These are phyloP conservation scores for Starmerella asiatica DNA, from an alignment of 805 yeast genomes.

Conservation along the genomic window DNA sequence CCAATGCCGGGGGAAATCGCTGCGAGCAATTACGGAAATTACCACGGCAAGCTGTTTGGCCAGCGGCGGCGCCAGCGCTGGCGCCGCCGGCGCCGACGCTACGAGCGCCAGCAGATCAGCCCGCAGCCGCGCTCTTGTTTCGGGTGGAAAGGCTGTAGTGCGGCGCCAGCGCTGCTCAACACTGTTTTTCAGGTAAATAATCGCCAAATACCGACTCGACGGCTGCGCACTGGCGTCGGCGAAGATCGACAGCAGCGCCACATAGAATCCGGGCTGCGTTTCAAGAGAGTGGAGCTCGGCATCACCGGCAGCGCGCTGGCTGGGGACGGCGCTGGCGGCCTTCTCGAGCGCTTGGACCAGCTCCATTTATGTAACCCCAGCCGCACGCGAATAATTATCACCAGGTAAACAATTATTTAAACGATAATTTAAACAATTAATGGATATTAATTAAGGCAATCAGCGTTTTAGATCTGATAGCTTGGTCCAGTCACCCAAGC, in stretches of 20 bases:
- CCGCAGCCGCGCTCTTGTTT: slow-evolving; percentile 50
- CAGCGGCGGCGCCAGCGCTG: slow-evolving; percentile 37
- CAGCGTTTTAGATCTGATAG: too few relatives aligned
- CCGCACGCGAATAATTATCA: too few relatives aligned
- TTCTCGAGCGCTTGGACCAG: slow-evolving; percentile 18
- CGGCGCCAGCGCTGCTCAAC: slow-evolving; percentile 75
- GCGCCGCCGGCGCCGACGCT: slow-evolving; percentile 36
- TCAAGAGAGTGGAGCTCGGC: slow-evolving; percentile 6
- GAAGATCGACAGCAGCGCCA: slow-evolving; percentile 12
- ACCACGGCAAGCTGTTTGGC: slow-evolving; percentile 77
- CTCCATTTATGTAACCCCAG: too few relatives aligned
- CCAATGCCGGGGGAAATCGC: slow-evolving; percentile 85
- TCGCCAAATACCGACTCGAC: slow-evolving; percentile 63
- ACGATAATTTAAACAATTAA: too few relatives aligned
- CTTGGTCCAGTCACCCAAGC: too few relatives aligned
- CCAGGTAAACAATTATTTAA: too few relatives aligned
- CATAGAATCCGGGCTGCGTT: slow-evolving; percentile 12
- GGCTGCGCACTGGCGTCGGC: slow-evolving; percentile 22
- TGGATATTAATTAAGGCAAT: too few relatives aligned
- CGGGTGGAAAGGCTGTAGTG: slow-evolving; percentile 42
- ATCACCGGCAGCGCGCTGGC: slow-evolving; percentile 18
- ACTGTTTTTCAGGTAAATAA: slow-evolving; percentile 80
- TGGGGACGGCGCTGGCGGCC: slow-evolving; percentile 14
- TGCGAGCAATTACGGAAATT: slow-evolving; percentile 59
- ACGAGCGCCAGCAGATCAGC: slow-evolving; percentile 4